Base-by-base conservation (phyloP, 2,329 filamentous ascomycete genomes). In the Zelopaecilomyces penicillatus region DNA sequence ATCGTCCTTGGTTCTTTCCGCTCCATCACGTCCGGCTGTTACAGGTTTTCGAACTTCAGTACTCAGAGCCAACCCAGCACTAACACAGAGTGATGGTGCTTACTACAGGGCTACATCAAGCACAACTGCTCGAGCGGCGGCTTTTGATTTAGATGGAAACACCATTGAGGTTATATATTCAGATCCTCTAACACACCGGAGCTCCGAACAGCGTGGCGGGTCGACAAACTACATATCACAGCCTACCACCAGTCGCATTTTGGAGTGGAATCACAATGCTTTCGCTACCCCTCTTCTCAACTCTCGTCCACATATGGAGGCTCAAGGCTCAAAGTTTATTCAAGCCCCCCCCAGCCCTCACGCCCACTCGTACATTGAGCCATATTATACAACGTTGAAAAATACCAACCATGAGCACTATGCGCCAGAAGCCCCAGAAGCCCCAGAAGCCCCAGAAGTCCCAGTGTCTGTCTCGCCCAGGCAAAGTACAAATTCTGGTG, bases 141-240 rank as follows among this genome's bases (percentile, higher is more conserved):
- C 88, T 35, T 75, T 80, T 48, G 88, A 95, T 63, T 75, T 87
- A 44, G 87, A 95, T 66, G 86, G 86, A 41, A 94, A 95, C 67
- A 85, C 77, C 54, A 81, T 95, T 59, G 86, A 93, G 59, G 84
- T 87, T 30, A 78, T 90, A 41, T 85, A 80, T 34, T 52, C 55
- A 35, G 62, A 62, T 31, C 52, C 52, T 46, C n/a, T n/a, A n/a
- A n/a, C n/a, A n/a, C n/a, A n/a, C n/a, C 45, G 46, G n/a, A 48
- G 50, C 34, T 44, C 52, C 34, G 50, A 52, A 38, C 53, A 58
- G 43, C 61, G 67, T 50, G 52, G 46, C 31, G 62, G 64, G 26
- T 59, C 64, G 10, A 61, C 60, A 4, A 50, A 64, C 26, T 61
- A 63, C 35, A 57, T 52, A 29, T 64, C 63, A 3, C 61, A 63